Percentiles rank a stretch among this genome's conserved stretches.
phyloP scores from a whole-genome alignment of 495 filamentous ascomycete species.

The Neurospora sublineolata region DNA sequence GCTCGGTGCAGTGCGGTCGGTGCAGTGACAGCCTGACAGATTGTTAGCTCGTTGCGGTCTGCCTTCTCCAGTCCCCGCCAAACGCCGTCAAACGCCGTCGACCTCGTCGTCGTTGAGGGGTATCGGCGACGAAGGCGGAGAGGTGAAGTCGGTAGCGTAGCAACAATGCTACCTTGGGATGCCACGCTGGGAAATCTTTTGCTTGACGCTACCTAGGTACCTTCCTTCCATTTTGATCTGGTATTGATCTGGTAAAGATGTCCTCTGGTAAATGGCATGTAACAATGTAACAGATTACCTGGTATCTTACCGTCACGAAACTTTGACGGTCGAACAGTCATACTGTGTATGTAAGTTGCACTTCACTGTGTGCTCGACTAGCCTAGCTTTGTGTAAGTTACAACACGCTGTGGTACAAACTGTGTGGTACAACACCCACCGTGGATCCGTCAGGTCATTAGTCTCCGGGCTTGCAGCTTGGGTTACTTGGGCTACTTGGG shows the following conservation, averaged over 20 bases:
- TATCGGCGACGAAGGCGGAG: neutral
- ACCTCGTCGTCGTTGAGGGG: neutral
- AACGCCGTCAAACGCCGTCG: neutral
- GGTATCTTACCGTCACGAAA: neutral
- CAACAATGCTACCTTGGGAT: neutral
- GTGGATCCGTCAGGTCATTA: neutral
- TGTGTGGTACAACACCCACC: neutral
- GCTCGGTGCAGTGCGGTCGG: neutral
- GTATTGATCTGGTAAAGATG: neutral
- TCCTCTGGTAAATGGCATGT: neutral
- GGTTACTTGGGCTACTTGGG: neutral
- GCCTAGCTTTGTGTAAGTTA: neutral
- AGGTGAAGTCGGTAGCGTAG: neutral
- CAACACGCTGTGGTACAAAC: neutral
- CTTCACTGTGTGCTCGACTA: neutral
- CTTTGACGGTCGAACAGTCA: neutral
- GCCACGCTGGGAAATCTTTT: neutral
- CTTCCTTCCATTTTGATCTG: neutral
- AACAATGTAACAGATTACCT: neutral
- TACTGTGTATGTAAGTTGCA: neutral
- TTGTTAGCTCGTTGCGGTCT: neutral
- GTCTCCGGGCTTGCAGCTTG: neutral
- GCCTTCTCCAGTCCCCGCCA: neutral
- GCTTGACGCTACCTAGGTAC: neutral
- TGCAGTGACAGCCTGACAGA: neutral